Percentiles rank a stretch among this genome's conserved stretches.
These are phyloP conservation scores for Bocquillonia castaneifolia DNA, from an alignment of 441 rosid genomes.

Conservation along the genomic window DNA sequence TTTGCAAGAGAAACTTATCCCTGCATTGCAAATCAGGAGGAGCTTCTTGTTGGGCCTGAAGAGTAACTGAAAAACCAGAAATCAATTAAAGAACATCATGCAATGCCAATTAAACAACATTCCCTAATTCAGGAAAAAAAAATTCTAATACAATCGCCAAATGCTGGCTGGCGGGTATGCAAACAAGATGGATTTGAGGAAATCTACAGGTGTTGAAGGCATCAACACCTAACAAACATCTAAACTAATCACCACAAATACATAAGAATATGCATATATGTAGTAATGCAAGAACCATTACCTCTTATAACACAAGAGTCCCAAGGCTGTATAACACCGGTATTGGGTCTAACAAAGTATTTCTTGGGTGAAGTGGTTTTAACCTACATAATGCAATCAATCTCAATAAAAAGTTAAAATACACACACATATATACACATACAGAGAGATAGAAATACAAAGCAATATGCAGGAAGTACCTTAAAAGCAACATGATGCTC, in stretches of 20 bases:
- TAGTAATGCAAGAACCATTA: conserved; percentile 20
- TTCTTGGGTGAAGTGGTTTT: conserved; percentile 98
- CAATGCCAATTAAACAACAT: too few species aligned
- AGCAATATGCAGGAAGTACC: conserved; percentile 36
- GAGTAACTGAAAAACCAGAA: conserved; percentile 55
- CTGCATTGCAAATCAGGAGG: conserved; percentile 93
- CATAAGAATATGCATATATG: too few species aligned
- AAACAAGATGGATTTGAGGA: too few species aligned
- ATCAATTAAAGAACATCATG: conserved; percentile 7
- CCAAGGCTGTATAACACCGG: conserved; percentile 90
- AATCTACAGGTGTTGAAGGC: neutral
- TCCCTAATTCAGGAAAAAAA: too few species aligned
- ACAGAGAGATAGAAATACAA: neutral
- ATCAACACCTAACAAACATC: conserved; percentile 16
- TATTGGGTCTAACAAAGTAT: conserved; percentile 97
- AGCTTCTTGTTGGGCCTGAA: conserved; percentile 79
- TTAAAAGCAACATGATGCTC: conserved; percentile 89
- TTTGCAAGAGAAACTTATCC: conserved; percentile 91
- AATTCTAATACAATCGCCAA: too few species aligned
- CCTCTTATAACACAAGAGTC: conserved; percentile 86
- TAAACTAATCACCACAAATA: neutral
- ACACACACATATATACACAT: conserved; percentile 5
- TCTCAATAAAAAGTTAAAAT: neutral
- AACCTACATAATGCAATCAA: conserved; percentile 41
- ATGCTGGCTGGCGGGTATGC: too few species aligned